Evolutionary conservation across 1,284 basidiomycete species (phyloP).

Genomic region (Heterobasidion annosum): DNA sequence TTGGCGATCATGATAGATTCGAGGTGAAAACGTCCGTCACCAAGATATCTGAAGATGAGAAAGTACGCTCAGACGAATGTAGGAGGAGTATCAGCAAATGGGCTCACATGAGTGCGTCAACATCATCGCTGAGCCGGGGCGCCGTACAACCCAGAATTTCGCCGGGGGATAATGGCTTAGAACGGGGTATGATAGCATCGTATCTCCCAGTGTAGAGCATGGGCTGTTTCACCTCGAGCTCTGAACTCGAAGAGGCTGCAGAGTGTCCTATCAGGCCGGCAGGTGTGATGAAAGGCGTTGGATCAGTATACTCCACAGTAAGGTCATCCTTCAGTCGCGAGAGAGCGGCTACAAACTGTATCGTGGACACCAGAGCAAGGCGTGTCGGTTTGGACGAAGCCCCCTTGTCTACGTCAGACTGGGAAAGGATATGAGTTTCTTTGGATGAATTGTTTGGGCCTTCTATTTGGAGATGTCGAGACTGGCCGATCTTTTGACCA

Average conservation of each 20-base stretch:
- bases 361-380: constrained; percentile 87
- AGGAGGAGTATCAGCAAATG: constrained; percentile 1
- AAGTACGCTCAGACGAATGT: background rate
- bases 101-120: constrained; percentile 82
- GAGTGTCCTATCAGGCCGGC: constrained; percentile 9
- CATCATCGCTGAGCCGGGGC: constrained; percentile 65
- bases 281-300: constrained; percentile 2
- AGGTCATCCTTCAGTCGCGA: constrained; percentile 82
- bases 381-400: constrained; percentile 38
- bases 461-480: constrained; percentile 49
- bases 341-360: constrained; percentile 89
- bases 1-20: constrained; percentile 99
- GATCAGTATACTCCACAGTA: constrained; percentile 23
- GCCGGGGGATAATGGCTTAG: constrained; percentile 91
- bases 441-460: constrained; percentile 18
- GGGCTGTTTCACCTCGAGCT: background rate
- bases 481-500: constrained; percentile 42
- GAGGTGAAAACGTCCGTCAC: constrained; percentile 96
- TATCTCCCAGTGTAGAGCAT: constrained; percentile 58
- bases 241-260: background rate
- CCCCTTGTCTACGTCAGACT: constrained; percentile 5
- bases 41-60: constrained; percentile 67
- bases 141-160: constrained; percentile 98
- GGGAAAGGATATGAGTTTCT: background rate
- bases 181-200: constrained; percentile 77